Evolutionary conservation across 768 basidiomycete species (phyloP).

Genomic region (Hypholoma fasciculare): DNA sequence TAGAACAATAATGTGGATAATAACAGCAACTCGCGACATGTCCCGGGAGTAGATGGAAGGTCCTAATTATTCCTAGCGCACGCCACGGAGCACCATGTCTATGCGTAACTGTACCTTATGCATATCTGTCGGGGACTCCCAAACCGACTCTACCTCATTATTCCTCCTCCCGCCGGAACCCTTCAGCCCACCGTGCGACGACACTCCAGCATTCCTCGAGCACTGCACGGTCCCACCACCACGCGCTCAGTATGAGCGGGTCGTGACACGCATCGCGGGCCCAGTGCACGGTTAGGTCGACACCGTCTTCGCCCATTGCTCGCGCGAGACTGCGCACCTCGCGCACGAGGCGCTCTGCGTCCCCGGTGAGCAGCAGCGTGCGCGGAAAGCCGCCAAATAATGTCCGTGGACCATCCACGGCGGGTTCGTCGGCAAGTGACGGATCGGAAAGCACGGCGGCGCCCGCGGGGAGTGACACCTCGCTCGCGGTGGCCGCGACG

Average conservation of each 20-base stretch:
- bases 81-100: too few species aligned
- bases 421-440: constrained; percentile 25
- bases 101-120: too few species aligned
- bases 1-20: too few species aligned
- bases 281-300: constrained; percentile 33
- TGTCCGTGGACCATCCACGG: too few species aligned
- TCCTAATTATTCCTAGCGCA: too few species aligned
- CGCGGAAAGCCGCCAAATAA: constrained; percentile 48
- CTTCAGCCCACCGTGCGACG: too few species aligned
- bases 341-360: constrained; percentile 50
- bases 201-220: too few species aligned
- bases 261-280: constrained; percentile 45
- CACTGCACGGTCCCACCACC: constrained; percentile 39
- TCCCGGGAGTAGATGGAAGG: too few species aligned
- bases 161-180: too few species aligned
- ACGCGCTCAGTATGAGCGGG: constrained; percentile 39
- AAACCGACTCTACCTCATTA: too few species aligned
- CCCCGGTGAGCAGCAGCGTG: constrained; percentile 46
- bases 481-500: background rate
- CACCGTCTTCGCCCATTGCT: constrained; percentile 40
- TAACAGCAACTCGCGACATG: too few species aligned
- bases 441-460: background rate
- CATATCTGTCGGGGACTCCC: too few species aligned
- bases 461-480: background rate
- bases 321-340: constrained; percentile 43